Evolutionary conservation across 768 basidiomycete species (phyloP), one percentile per base, ranked within the genome.

Genomic region (Xerocomus potaroensis): DNA sequence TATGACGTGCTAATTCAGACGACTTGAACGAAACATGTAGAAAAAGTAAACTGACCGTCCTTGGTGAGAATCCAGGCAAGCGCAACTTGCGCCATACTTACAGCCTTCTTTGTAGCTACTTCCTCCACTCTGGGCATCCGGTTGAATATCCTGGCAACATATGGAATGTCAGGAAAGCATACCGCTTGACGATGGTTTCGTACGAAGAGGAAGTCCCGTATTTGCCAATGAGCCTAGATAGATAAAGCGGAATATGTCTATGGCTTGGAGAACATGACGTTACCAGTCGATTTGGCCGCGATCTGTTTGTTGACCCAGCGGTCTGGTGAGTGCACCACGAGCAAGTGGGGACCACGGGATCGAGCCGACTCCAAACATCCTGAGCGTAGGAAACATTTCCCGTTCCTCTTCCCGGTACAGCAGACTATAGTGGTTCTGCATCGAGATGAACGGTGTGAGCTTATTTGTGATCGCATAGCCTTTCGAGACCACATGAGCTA

Each of bases 381-480:
- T 64, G 34, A 74, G 61, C 3, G 67, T 68, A n/a, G 81, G 80
- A 53, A 79, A 74, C 75, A 78, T 77, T 56, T 78, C 77, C 21
- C 65, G 70, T 56, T 79, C 81, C 58, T 83, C 81, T 58, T 83
- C 81, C 34, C 80, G 73, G 56, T 82, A 82, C 30, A 78, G 36
- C 5, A 79, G 68, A 47, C 60, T 74, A 57, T 82, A 75, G 50
- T 78, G 73, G 61, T 83, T 80, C 60, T 83, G 81, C 81, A 83
- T 82, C 9, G 76, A 76, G 62, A 81, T 76, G 64, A 83, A 81
- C 5, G 74, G 76, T 7, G 75, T 77, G 27, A 73, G 65, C 33
- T 67, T 71, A 53, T 72, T 70, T 24, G 52, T 59, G 50, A 72
- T 71, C 5, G 73, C 71, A 22, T 72, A 72, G 54, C 67, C 68